These are phyloP conservation scores for Irpex sp. DNA, from an alignment of 1,284 basidiomycete species.

Conservation along the genomic window DNA sequence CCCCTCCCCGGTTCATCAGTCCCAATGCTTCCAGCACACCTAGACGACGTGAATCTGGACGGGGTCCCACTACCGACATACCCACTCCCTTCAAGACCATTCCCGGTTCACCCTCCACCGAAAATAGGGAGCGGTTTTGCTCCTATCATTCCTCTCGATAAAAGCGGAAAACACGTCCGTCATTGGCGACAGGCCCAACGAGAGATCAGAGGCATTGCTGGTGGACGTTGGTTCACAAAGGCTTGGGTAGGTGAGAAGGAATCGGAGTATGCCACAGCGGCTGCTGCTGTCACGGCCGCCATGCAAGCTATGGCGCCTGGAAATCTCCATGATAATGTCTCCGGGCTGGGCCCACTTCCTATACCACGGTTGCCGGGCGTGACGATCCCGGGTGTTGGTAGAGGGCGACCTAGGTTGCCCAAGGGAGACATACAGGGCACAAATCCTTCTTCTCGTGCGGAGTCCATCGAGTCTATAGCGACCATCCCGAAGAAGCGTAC, in stretches of 20 bases:
- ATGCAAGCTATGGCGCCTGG: constrained; percentile 12
- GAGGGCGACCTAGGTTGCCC: constrained; percentile 3
- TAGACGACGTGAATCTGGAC: constrained; percentile 47
- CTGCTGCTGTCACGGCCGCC: constrained; percentile 22
- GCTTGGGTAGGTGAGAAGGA: constrained; percentile 78
- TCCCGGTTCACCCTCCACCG: constrained; percentile 68
- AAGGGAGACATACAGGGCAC: constrained; percentile 6
- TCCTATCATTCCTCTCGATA: constrained; percentile 58
- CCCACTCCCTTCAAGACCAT: constrained; percentile 71
- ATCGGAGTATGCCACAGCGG: constrained; percentile 45
- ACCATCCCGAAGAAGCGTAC: constrained; percentile 11
- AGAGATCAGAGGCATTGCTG: constrained; percentile 73
- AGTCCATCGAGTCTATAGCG: constrained; percentile 12
- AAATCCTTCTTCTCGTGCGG: constrained; percentile 12
- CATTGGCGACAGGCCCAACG: constrained; percentile 67
- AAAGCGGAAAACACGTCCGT: constrained; percentile 50
- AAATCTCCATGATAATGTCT: constrained; percentile 3
- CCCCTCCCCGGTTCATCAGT: constrained; percentile 12
- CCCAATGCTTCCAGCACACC: constrained; percentile 19
- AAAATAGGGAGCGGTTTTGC: constrained; percentile 72
- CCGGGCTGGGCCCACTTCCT: constrained; percentile 6
- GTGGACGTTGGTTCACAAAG: constrained; percentile 69
- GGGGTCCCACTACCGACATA: constrained; percentile 61
- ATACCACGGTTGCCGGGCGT: constrained; percentile 8
- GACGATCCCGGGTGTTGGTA: background rate